Conservation (phyloP, 2,329 filamentous ascomycete genomes). For the Didymella lethalis region DNA sequence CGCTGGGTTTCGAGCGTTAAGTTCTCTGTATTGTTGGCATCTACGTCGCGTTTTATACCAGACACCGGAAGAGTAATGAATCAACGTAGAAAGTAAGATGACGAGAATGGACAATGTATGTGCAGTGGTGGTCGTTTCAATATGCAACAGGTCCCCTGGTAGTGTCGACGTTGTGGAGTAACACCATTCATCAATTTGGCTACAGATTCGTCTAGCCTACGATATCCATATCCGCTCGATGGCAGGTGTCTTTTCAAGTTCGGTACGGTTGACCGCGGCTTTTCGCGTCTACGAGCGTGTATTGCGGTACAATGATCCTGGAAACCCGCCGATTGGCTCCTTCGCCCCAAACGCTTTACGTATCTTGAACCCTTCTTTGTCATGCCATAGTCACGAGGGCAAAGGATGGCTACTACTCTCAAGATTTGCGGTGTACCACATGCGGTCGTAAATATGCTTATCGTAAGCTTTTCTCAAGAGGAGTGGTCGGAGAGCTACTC, state of each 20-base stretch:
- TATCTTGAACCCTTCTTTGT: constrained; percentile 23
- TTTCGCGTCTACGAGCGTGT: constrained; percentile 21
- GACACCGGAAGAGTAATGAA: constrained; percentile 11
- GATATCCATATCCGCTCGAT: neutral
- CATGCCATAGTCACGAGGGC: constrained; percentile 5
- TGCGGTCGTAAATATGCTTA: constrained; percentile 1
- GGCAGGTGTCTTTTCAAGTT: neutral
- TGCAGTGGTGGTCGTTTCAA: neutral
- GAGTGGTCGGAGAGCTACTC: constrained; percentile 11
- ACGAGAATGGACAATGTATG: constrained; percentile 12
- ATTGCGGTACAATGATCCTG: constrained; percentile 6
- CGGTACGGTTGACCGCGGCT: constrained; percentile 19
- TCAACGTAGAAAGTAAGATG: constrained; percentile 6
- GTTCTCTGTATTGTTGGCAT: constrained; percentile 20
- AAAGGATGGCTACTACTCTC: neutral
- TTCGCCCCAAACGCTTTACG: constrained; percentile 29
- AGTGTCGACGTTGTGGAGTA: neutral
- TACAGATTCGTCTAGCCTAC: neutral
- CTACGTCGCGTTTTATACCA: constrained; percentile 26
- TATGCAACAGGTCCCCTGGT: neutral
- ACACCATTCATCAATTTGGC: neutral
- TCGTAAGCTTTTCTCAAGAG: neutral
- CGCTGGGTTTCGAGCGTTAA: constrained; percentile 27
- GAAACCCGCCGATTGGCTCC: constrained; percentile 32
- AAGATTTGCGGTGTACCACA: neutral